These are phyloP conservation scores for Austropuccinia psidii DNA, from an alignment of 1,284 basidiomycete species.

Conservation along the genomic window DNA sequence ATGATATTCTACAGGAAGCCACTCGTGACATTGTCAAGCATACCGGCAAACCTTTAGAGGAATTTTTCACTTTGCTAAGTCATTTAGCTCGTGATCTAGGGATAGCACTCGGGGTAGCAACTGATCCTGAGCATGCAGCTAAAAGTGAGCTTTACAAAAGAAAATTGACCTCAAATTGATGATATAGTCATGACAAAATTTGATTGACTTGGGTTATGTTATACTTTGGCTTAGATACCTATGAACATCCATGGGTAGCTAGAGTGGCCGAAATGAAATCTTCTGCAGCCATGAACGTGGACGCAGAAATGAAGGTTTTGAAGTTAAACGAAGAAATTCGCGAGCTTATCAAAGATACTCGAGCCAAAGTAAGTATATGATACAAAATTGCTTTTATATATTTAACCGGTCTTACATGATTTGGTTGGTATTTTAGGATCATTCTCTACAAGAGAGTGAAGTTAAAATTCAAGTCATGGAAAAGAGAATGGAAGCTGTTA, in stretches of 20 bases:
- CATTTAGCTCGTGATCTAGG: slow-evolving; percentile 64
- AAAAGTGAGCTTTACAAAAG: slow-evolving; percentile 57
- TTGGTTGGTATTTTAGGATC: slow-evolving; percentile 57
- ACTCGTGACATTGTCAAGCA: slow-evolving; percentile 62
- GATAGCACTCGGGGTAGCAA: slow-evolving; percentile 61
- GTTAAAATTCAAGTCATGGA: slow-evolving; percentile 95
- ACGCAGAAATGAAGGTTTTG: slow-evolving; percentile 77
- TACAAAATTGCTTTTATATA: background rate
- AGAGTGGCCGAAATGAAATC: slow-evolving; percentile 82
- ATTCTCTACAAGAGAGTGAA: slow-evolving; percentile 73
- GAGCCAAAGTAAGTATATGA: slow-evolving; percentile 51
- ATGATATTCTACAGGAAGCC: slow-evolving; percentile 65
- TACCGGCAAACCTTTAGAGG: slow-evolving; percentile 58
- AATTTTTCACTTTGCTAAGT: slow-evolving; percentile 61
- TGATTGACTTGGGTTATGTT: background rate
- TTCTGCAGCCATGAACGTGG: slow-evolving; percentile 72
- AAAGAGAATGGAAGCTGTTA: slow-evolving; percentile 76
- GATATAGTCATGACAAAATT: background rate
- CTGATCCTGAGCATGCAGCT: slow-evolving; percentile 66
- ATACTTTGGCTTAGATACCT: slow-evolving; percentile 56
- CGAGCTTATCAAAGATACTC: slow-evolving; percentile 71
- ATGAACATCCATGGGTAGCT: slow-evolving; percentile 74
- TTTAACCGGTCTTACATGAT: background rate
- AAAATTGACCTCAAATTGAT: background rate
- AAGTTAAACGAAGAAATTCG: slow-evolving; percentile 82